phyloP scores from a whole-genome alignment of 192 early-diverging fungal genomes.

The Coemansia sp. region DNA sequence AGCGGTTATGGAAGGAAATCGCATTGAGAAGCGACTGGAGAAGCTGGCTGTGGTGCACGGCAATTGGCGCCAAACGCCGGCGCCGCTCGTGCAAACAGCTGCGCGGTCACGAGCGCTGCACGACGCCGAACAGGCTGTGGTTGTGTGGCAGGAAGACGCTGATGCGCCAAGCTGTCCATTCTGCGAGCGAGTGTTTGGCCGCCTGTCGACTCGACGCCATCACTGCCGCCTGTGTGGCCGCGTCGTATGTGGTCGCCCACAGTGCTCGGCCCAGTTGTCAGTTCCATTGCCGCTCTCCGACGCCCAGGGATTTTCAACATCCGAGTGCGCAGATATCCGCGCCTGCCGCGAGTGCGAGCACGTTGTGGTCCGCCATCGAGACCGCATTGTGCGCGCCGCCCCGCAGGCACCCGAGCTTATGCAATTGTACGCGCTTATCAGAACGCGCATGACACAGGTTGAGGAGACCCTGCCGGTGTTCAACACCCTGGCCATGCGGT shows the following conservation, averaged over 20 bases:
- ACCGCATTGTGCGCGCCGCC: constrained; percentile 35
- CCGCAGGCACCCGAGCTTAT: constrained; percentile 27
- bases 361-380: constrained; percentile 56
- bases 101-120: constrained; percentile 13
- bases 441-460: constrained; percentile 21
- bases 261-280: constrained; percentile 49
- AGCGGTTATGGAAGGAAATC: constrained; percentile 68
- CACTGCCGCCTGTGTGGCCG: constrained; percentile 74
- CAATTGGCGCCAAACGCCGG: background rate
- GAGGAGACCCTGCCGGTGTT: constrained; percentile 37
- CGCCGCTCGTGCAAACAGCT: background rate
- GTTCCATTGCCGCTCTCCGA: constrained; percentile 17
- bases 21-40: constrained; percentile 73
- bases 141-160: constrained; percentile 37
- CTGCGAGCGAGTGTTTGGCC: constrained; percentile 44
- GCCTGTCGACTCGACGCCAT: constrained; percentile 64
- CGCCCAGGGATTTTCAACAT: constrained; percentile 6
- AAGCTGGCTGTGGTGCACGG: constrained; percentile 52
- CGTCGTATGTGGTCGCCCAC: constrained; percentile 57
- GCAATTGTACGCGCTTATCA: constrained; percentile 12
- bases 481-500: constrained; percentile 19
- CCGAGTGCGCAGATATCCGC: constrained; percentile 33
- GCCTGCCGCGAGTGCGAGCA: constrained; percentile 62
- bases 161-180: constrained; percentile 18
- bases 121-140: constrained; percentile 44